phyloP scores from a whole-genome alignment of 1,139 yeast genomes.

The Nakaseomyces delphensis region DNA sequence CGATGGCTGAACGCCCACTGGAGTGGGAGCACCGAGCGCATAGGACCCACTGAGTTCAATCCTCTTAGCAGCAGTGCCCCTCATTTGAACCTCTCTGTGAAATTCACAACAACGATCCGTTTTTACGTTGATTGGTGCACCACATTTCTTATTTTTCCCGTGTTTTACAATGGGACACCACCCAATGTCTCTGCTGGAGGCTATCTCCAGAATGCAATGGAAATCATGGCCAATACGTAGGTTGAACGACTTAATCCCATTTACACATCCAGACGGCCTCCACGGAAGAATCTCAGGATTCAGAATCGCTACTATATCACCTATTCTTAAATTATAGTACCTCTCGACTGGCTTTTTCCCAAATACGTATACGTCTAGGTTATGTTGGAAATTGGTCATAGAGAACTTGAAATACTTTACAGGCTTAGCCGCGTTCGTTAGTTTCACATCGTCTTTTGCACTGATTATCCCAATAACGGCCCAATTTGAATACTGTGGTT shows the following conservation, averaged over 20 bases:
- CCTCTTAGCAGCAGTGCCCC: slow-evolving; percentile 48
- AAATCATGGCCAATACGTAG: slow-evolving; percentile 46
- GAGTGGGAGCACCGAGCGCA: slow-evolving; percentile 37
- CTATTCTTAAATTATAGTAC: slow-evolving; percentile 64
- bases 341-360: slow-evolving; percentile 53
- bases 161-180: slow-evolving; percentile 44
- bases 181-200: slow-evolving; percentile 61
- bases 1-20: slow-evolving; percentile 35
- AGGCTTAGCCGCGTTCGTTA: slow-evolving; percentile 36
- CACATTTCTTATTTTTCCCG: slow-evolving; percentile 46
- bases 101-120: slow-evolving; percentile 55
- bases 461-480: slow-evolving; percentile 61
- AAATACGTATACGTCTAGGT: slow-evolving; percentile 54
- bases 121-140: slow-evolving; percentile 47
- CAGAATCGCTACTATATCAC: slow-evolving; percentile 64
- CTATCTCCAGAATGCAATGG: slow-evolving; percentile 60
- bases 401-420: slow-evolving; percentile 53
- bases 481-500: slow-evolving; percentile 70
- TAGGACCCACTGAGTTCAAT: slow-evolving; percentile 66
- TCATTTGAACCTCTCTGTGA: slow-evolving; percentile 55
- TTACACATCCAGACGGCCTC: slow-evolving; percentile 25
- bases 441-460: slow-evolving; percentile 45
- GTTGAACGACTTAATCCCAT: slow-evolving; percentile 43
- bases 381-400: slow-evolving; percentile 57
- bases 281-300: slow-evolving; percentile 58